A percentile compares a stretch with the other conserved stretches of the same genome.
Conservation (phyloP, 352 stramenopile species). For the Globisporangium heterothallicum region DNA sequence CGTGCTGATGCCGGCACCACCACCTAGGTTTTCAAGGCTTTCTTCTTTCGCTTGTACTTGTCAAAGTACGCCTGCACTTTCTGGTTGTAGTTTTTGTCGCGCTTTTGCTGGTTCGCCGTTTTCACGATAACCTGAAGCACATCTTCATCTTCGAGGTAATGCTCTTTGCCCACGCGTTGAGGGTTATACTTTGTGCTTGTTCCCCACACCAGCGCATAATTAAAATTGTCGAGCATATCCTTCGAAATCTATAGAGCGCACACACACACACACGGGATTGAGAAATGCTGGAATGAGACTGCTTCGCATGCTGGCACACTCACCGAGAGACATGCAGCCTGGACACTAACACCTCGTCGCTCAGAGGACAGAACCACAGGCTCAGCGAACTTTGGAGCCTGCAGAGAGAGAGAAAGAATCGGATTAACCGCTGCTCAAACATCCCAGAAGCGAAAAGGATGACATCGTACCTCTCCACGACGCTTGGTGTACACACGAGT, state of each 20-base stretch:
- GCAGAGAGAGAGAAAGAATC: conserved; percentile 2
- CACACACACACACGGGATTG: background rate
- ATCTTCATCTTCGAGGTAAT: conserved; percentile 97
- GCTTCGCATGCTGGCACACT: too few relatives aligned
- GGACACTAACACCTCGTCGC: conserved; percentile 74
- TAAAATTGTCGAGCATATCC: conserved; percentile 95
- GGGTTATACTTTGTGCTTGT: conserved; percentile 97
- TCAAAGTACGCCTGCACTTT: conserved; percentile 95
- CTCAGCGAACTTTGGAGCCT: conserved; percentile 72
- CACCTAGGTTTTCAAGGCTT: conserved; percentile 85
- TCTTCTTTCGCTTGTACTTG: conserved; percentile 96
- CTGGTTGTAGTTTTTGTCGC: conserved; percentile 96
- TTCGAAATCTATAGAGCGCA: conserved; percentile 73
- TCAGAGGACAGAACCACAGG: conserved; percentile 82
- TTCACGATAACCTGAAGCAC: conserved; percentile 98
- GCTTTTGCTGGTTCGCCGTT: conserved; percentile 97
- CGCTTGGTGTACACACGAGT: conserved; percentile 88
- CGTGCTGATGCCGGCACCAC: background rate
- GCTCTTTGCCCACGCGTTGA: conserved; percentile 93
- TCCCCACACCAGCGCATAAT: conserved; percentile 98
- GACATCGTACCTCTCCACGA: conserved; percentile 61
- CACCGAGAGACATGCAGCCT: conserved; percentile 81
- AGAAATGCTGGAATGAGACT: too few relatives aligned
- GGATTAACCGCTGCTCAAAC: too few relatives aligned
- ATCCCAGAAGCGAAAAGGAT: too few relatives aligned